These are phyloP conservation scores for Zymoseptoria pseudotritici DNA, from an alignment of 2,329 filamentous ascomycete species.

Conservation along the genomic window DNA sequence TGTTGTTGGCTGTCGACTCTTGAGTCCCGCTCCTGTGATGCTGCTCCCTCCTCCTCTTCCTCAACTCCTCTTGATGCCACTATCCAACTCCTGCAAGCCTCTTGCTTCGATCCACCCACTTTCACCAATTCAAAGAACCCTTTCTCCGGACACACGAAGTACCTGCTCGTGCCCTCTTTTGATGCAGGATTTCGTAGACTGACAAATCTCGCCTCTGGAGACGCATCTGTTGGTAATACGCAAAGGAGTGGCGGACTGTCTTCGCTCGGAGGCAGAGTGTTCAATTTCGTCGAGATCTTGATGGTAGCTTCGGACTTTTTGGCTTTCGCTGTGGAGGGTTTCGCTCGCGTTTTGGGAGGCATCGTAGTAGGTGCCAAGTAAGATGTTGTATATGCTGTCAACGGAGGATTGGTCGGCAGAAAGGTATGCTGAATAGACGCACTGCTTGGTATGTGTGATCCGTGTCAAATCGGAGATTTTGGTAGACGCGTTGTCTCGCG, in stretches of 20 bases:
- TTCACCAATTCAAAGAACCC: conserved; percentile 57
- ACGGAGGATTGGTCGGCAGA: background rate
- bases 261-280: conserved; percentile 31
- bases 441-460: too few species aligned
- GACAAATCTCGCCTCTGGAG: conserved; percentile 47
- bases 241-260: conserved; percentile 46
- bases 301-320: conserved; percentile 3
- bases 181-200: conserved; percentile 41
- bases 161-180: conserved; percentile 37
- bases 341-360: conserved; percentile 23
- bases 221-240: conserved; percentile 48
- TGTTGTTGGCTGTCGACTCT: background rate
- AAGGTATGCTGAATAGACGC: too few species aligned
- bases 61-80: conserved; percentile 33
- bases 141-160: conserved; percentile 51
- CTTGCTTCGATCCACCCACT: conserved; percentile 44
- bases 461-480: too few species aligned
- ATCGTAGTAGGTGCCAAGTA: background rate
- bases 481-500: too few species aligned
- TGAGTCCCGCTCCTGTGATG: conserved; percentile 1
- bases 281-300: conserved; percentile 10
- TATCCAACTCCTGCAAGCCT: conserved; percentile 47
- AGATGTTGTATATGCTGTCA: background rate
- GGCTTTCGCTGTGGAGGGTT: conserved; percentile 12
- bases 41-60: conserved; percentile 5